Percentiles rank a stretch among this genome's conserved stretches.
These are phyloP conservation scores for Orbilia javanica DNA, from an alignment of 2,329 filamentous ascomycete species.

Conservation along the genomic window DNA sequence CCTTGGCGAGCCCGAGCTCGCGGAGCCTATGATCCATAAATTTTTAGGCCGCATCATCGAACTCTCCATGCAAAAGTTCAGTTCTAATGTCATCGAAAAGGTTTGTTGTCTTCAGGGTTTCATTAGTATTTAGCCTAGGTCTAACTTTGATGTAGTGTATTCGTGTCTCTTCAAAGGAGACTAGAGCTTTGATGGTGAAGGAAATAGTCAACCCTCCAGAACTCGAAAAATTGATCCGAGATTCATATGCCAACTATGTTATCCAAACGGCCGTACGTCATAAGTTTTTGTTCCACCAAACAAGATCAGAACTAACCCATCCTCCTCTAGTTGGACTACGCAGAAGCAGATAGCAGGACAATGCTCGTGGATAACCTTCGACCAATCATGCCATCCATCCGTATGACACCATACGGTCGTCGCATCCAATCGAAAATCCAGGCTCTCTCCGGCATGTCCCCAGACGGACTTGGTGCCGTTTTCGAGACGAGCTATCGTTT, in stretches of 20 bases:
- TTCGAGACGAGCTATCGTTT: conserved; percentile 54
- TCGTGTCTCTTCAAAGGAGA: conserved; percentile 80
- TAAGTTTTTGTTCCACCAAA: background rate
- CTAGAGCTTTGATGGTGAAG: conserved; percentile 83
- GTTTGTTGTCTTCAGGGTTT: conserved; percentile 63
- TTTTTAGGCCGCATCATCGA: conserved; percentile 80
- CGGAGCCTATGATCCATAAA: conserved; percentile 84
- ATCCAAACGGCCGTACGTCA: conserved; percentile 81
- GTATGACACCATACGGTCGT: conserved; percentile 91
- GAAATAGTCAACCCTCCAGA: conserved; percentile 82
- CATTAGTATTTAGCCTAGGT: background rate
- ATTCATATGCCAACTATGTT: conserved; percentile 97
- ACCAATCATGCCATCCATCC: conserved; percentile 84
- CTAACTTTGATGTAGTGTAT: conserved; percentile 70
- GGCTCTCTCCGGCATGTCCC: conserved; percentile 60
- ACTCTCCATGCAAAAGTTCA: conserved; percentile 96
- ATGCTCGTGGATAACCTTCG: conserved; percentile 86
- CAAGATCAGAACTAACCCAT: conserved; percentile 10
- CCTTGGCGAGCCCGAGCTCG: conserved; percentile 86
- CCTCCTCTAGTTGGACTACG: conserved; percentile 75
- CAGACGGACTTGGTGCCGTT: conserved; percentile 49
- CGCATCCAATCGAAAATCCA: conserved; percentile 91
- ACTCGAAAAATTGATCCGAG: conserved; percentile 88
- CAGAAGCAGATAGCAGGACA: conserved; percentile 78
- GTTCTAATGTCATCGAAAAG: conserved; percentile 98